Evolutionary conservation across 495 filamentous ascomycete species (phyloP), one percentile per base, ranked within the genome.

Genomic region (Aspergillus saccharolyticus): DNA sequence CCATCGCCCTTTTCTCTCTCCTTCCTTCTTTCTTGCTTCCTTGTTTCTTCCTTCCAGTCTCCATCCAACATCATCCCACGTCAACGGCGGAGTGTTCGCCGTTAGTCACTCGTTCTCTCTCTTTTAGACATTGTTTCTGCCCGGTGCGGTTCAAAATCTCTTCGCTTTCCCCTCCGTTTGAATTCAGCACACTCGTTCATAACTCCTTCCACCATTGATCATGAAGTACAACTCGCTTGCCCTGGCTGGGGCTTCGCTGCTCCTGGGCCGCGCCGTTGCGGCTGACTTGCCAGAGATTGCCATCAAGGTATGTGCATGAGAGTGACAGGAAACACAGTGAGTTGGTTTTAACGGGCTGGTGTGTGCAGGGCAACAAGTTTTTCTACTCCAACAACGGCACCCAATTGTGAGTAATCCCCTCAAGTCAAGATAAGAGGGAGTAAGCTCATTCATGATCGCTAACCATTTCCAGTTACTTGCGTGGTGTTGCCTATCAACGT

Each of bases 401-500:
- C 18, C 86, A 98, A 76, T 98, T 98, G 80, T 87, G 70, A 70
- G 81, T 67, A 30, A 22, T 22, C 43, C 28, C 18, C 17, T 28
- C 42, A 3, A 4, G 8, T 4, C n/a, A 18, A n/a, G n/a, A n/a
- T n/a, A n/a, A n/a, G n/a, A n/a, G n/a, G n/a, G n/a, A n/a, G n/a
- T n/a, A n/a, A n/a, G n/a, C n/a, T n/a, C n/a, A n/a, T n/a, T n/a
- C n/a, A n/a, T n/a, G n/a, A n/a, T n/a, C n/a, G 21, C 48, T 56
- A 56, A 30, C 16, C 55, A 25, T 7, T 28, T 39, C 44, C 42
- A 83, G 80, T 67, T 85, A 74, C 71, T 92, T 98, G 59, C 88
- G 85, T 63, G 94, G 94, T 68, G 82, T 98, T 56, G 95, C 95
- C 46, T 98, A 98, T 74, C 95, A 87, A 72, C 76, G 76, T 76